Percentiles rank a stretch among this genome's conserved stretches.
Conservation (phyloP, 2,329 filamentous ascomycete genomes). For the Colletotrichum sansevieriae region DNA sequence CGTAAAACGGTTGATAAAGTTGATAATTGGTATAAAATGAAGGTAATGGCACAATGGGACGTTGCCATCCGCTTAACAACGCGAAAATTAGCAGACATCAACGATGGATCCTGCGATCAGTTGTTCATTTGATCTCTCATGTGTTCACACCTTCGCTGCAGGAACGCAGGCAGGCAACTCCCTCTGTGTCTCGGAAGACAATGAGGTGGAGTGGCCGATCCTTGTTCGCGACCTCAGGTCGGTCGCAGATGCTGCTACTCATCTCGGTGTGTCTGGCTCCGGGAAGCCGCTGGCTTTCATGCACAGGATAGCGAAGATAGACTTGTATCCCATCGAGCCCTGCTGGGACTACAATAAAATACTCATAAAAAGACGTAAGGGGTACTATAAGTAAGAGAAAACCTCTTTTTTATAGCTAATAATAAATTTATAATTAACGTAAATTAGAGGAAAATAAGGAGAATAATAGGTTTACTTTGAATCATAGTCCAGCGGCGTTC, state of each 20-base stretch:
- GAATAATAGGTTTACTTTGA: no score
- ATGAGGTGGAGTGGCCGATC: neutral
- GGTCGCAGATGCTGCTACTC: neutral
- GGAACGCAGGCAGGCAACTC: neutral
- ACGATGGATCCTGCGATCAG: constrained; percentile 9
- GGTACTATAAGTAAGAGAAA: no score
- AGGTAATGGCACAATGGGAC: neutral
- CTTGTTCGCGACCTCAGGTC: neutral
- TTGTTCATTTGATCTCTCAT: neutral
- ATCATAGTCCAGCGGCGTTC: no score
- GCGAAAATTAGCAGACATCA: neutral
- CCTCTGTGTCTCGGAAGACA: neutral
- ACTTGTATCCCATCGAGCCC: neutral
- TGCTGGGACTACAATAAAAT: no score
- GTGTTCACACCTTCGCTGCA: neutral
- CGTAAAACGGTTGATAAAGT: neutral
- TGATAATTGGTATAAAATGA: neutral
- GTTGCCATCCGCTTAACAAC: neutral
- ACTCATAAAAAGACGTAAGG: no score
- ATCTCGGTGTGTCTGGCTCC: neutral
- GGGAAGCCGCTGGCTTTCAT: neutral
- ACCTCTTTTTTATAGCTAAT: no score
- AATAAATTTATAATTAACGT: no score
- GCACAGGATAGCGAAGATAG: neutral
- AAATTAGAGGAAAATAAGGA: no score